phyloP scores from a whole-genome alignment of 441 rosid genomes.

The Rhodomyrtus psidioides region DNA sequence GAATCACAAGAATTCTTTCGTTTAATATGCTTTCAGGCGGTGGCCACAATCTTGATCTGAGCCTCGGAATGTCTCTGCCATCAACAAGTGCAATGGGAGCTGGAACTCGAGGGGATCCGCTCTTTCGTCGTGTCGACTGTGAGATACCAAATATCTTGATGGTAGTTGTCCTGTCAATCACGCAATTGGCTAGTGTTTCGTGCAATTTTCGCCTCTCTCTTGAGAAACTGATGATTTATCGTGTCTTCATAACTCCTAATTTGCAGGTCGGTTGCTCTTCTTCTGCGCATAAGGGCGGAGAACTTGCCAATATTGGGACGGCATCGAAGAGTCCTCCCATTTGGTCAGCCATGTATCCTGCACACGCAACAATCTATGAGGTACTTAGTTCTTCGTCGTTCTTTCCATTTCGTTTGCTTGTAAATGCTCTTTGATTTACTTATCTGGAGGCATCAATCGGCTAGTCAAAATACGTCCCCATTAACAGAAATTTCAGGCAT shows the following conservation, averaged over 20 bases:
- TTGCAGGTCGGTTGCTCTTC: constrained; percentile 22
- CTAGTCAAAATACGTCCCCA: not conserved
- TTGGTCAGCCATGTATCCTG: constrained; percentile 5
- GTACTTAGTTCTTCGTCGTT: constrained; percentile 7
- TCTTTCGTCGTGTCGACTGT: not conserved
- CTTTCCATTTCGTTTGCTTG: not conserved
- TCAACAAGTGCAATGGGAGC: constrained; percentile 6
- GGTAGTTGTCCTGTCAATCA: constrained; percentile 17
- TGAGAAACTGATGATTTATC: not conserved
- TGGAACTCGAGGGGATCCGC: not conserved
- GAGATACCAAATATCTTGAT: constrained; percentile 13
- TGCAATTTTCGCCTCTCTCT: not conserved
- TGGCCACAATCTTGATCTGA: constrained; percentile 47
- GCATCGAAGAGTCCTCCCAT: constrained; percentile 9
- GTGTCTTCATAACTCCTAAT: not conserved
- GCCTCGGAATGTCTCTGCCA: constrained; percentile 38
- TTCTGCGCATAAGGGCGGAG: constrained; percentile 8
- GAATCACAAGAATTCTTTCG: not conserved
- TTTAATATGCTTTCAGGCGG: constrained; percentile 10
- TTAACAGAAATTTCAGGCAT: not conserved
- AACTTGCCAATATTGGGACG: constrained; percentile 1
- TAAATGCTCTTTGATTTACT: not conserved
- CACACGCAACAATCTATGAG: constrained; percentile 15
- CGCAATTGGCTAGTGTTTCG: not conserved
- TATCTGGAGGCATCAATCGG: not conserved